phyloP scores from a whole-genome alignment of 2,329 filamentous ascomycete species.

The Cordyceps javanica region DNA sequence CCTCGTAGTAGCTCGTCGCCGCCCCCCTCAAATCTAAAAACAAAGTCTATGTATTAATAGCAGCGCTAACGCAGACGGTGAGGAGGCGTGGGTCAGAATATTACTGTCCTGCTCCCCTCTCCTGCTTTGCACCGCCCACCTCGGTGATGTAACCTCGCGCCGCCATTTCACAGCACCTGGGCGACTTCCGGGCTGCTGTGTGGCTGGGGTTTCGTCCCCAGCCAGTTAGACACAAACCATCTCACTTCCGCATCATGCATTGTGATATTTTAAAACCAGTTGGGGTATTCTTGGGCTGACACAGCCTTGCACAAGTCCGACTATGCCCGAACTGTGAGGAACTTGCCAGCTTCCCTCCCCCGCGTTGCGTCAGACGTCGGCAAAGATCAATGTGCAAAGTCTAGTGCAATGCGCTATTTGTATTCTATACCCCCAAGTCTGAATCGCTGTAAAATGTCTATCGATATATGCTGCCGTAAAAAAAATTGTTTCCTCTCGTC shows the following conservation, averaged over 20 bases:
- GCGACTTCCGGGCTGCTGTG: too few species aligned
- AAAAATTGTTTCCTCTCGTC: neutral
- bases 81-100: neutral
- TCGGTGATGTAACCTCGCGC: neutral
- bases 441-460: neutral
- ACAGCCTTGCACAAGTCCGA: neutral
- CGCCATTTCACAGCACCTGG: too few species aligned
- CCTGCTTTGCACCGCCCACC: neutral
- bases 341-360: too few species aligned
- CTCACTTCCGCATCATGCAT: neutral
- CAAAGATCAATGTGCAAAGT: neutral
- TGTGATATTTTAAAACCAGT: neutral
- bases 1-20: too few species aligned
- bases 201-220: too few species aligned
- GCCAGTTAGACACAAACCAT: neutral
- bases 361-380: neutral
- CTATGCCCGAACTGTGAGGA: neutral
- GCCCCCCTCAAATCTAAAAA: too few species aligned
- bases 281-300: neutral
- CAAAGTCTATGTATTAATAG: conserved; percentile 6
- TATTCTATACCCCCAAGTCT: neutral
- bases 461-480: neutral
- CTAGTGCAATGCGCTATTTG: neutral
- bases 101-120: conserved; percentile 7
- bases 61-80: neutral